Conservation (phyloP, 164 flowering plant species). For the Umbellularia californica region DNA sequence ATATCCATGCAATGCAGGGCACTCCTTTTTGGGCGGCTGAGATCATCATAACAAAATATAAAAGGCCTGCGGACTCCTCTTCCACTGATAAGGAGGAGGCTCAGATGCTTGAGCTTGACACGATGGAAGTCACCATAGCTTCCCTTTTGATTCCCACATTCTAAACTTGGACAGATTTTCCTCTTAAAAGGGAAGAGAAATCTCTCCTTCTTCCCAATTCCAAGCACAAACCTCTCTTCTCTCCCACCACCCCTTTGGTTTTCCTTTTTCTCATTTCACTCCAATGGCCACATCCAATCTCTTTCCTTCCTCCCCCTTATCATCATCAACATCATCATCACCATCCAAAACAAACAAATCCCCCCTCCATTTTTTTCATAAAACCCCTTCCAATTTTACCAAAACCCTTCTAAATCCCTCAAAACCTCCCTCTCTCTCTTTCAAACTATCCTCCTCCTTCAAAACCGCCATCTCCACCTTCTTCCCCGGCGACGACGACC, state of each 20-base stretch:
- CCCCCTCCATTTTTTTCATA: not conserved
- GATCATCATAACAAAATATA: too few relatives aligned
- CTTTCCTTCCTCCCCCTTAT: not conserved
- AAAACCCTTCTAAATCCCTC: not conserved
- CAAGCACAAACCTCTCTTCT: not conserved
- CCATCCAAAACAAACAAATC: not conserved
- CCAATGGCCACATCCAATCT: not conserved
- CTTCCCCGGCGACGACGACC: not conserved
- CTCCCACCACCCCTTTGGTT: not conserved
- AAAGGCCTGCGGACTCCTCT: not conserved
- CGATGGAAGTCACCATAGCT: not conserved
- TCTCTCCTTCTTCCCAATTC: not conserved
- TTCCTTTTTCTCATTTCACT: not conserved
- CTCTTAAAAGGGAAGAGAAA: too few relatives aligned
- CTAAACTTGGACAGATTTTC: not conserved
- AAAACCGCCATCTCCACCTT: conserved; percentile 9
- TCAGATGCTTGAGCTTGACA: not conserved
- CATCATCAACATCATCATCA: not conserved
- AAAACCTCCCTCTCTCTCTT: not conserved
- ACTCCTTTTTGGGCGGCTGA: too few relatives aligned
- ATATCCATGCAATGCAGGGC: too few relatives aligned
- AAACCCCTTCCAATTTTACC: not conserved
- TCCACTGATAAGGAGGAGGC: not conserved
- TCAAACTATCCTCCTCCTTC: conserved; percentile 14
- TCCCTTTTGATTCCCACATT: not conserved